Base-by-base conservation (phyloP, 371 early-diverging fungal genomes). In the Syncephalastrum monosporum region DNA sequence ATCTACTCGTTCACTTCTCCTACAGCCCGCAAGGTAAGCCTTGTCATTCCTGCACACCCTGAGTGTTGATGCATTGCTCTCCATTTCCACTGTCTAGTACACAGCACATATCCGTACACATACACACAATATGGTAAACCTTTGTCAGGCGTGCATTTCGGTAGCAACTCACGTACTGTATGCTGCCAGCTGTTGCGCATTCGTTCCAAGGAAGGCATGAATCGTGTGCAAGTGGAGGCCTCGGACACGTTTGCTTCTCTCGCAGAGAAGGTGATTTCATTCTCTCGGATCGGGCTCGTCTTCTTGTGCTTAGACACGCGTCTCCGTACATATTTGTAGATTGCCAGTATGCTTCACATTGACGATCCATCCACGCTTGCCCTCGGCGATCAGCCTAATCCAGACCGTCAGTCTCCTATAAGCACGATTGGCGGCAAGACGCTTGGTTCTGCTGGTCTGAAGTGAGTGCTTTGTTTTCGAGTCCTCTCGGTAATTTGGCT, bases 191-290 rank as follows among this genome's bases (percentile, higher is more conserved):
- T 93, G 59, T 82, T 95, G 49, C 89, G 96, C 57, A 74, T 94
- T 55, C 85, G 94, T 50, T 84, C 91, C 42, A 88, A 89, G 51
- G 89, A 89, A 38, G 94, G 93, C 54, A 93, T 91, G 79, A 66
- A 72, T 68, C 84, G 96, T 42, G 67, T 95, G 19, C 85, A 90
- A 48, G 81, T 87, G 43, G 85, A 87, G 41, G 72, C 84, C 1
- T 62, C 53, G 16, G 86, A 84, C 27, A 82, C 77, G 24, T 71
- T 86, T 50, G 61, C 53, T 7, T 57, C 74, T n/a, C 69, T 91
- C 17, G 75, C 71, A 42, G 59, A 77, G 44, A 84, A 88, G 83
- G 84, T 89, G 56, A 55, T 57, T 19, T 55, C 51, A 3, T 27
- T 41, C 12, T 21, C 23, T 29, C 44, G 8, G 54, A 21, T 51